Evolutionary conservation across 805 yeast species (phyloP).

Genomic region (Debaryomyces prosopidis): DNA sequence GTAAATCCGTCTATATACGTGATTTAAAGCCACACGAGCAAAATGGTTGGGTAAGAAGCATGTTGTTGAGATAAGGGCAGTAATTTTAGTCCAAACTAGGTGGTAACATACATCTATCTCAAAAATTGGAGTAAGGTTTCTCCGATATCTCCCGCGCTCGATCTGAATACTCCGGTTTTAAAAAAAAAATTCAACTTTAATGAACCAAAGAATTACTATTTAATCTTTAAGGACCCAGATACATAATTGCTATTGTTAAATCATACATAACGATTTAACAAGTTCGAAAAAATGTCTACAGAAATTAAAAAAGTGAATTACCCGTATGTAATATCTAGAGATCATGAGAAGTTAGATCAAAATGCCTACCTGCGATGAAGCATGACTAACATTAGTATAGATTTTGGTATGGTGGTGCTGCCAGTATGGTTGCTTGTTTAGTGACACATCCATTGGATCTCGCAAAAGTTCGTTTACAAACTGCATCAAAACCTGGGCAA

Average conservation of each 20-base stretch:
- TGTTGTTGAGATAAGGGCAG: no score
- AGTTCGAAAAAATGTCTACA: background rate
- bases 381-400: conserved; percentile 17
- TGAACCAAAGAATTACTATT: background rate
- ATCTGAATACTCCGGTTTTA: no score
- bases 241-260: no score
- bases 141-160: no score
- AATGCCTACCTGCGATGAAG: background rate
- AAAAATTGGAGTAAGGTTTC: no score
- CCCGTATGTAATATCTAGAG: conserved; percentile 6
- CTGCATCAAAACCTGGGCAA: conserved; percentile 69
- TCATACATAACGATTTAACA: no score
- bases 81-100: no score
- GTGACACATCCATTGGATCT: conserved; percentile 83
- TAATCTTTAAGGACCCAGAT: background rate
- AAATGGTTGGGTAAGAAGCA: no score
- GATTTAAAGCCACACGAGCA: no score
- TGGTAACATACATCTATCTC: no score
- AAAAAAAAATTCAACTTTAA: background rate
- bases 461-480: conserved; percentile 84
- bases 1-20: no score
- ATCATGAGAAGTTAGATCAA: no score
- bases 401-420: conserved; percentile 70
- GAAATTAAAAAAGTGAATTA: conserved; percentile 6
- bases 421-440: conserved; percentile 65